Percentiles rank a stretch among this genome's conserved stretches.
Conservation (phyloP, 352 stramenopile species). For the Thraustochytrium aureum region DNA sequence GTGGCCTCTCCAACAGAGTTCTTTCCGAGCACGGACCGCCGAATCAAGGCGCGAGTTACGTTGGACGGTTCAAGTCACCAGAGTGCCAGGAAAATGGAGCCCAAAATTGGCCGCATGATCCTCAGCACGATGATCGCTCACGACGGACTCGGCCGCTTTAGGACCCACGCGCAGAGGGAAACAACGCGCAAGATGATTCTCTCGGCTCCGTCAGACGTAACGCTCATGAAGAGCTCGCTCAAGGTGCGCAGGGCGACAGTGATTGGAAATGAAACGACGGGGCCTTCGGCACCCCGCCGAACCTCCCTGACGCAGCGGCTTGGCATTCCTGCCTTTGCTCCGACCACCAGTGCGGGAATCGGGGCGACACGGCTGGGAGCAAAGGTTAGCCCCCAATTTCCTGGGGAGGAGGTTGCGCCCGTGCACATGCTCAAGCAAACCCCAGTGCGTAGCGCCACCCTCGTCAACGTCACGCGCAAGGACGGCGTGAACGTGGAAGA, state of each 20-base stretch:
- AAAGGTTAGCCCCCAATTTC: background rate
- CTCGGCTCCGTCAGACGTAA: background rate
- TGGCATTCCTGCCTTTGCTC: background rate
- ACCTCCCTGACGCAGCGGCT: background rate
- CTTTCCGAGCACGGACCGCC: slow-evolving; percentile 33
- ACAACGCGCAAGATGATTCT: background rate
- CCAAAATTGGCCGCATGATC: slow-evolving; percentile 34
- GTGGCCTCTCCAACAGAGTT: slow-evolving; percentile 20
- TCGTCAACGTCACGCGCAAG: background rate
- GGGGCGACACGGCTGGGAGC: no score
- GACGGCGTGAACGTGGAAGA: slow-evolving; percentile 21
- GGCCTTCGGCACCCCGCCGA: no score
- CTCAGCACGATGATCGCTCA: slow-evolving; percentile 50
- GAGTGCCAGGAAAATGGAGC: slow-evolving; percentile 1
- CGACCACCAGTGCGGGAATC: background rate
- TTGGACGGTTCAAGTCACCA: slow-evolving; percentile 27
- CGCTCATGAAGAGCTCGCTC: background rate
- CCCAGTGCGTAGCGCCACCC: background rate
- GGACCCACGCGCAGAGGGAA: slow-evolving; percentile 13
- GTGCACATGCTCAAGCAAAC: background rate
- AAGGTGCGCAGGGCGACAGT: background rate
- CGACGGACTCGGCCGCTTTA: slow-evolving; percentile 21
- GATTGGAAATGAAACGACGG: no score
- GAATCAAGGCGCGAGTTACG: slow-evolving; percentile 24
- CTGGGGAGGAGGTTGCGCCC: background rate